phyloP scores from a whole-genome alignment of 176 grass and related monocot genomes.

The Olyra latifolia region DNA sequence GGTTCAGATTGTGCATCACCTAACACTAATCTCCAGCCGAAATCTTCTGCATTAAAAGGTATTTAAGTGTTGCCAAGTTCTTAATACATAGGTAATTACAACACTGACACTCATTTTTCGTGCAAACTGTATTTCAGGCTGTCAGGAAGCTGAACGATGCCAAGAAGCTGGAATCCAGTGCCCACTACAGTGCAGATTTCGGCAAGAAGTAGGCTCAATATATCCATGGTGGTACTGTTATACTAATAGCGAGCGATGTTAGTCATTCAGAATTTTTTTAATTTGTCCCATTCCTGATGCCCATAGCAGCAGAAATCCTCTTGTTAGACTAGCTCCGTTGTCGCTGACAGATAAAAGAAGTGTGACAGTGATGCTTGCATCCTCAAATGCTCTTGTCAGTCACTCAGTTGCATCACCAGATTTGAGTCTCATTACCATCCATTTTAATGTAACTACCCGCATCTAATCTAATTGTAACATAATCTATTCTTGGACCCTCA shows the following conservation, averaged over 20 bases:
- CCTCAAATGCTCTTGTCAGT: not conserved
- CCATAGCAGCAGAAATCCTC: no score
- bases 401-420: not conserved
- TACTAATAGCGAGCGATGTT: not conserved
- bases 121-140: constrained; percentile 64
- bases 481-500: not conserved
- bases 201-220: constrained; percentile 74
- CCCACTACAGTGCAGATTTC: constrained; percentile 87
- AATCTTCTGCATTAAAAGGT: no score
- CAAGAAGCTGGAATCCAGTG: constrained; percentile 96
- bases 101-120: no score
- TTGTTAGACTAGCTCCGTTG: no score
- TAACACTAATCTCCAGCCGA: no score
- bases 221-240: not conserved
- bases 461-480: not conserved
- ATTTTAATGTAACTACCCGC: not conserved
- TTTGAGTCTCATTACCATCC: not conserved
- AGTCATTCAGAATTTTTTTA: not conserved
- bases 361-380: not conserved
- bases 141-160: constrained; percentile 92
- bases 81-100: no score
- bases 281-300: not conserved
- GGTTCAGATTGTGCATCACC: no score
- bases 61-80: no score
- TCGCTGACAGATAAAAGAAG: not conserved